Percentiles rank a stretch among this genome's conserved stretches.
Evolutionary conservation across 2,329 filamentous ascomycete species (phyloP).

Genomic region (Fusarium poae): DNA sequence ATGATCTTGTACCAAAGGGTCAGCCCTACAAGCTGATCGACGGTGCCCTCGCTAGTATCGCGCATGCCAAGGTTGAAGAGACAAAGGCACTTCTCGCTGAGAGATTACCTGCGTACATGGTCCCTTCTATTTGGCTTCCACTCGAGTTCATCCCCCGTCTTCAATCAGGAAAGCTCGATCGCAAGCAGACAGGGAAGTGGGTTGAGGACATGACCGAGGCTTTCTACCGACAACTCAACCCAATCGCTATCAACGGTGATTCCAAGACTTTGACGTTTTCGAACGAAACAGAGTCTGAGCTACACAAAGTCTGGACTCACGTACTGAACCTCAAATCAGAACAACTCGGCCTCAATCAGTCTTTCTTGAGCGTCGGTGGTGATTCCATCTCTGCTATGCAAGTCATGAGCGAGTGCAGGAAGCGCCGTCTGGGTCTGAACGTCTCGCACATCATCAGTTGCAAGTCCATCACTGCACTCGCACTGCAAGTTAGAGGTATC

Average conservation of each 20-base stretch:
- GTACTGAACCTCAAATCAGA: slow-evolving; percentile 41
- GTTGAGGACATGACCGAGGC: slow-evolving; percentile 29
- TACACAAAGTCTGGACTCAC: slow-evolving; percentile 34
- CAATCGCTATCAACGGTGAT: neutral
- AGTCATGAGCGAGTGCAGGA: slow-evolving; percentile 54
- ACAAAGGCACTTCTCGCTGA: slow-evolving; percentile 28
- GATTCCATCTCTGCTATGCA: slow-evolving; percentile 60
- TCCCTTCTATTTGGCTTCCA: slow-evolving; percentile 41
- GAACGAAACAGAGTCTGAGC: slow-evolving; percentile 12
- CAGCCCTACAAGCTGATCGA: slow-evolving; percentile 32
- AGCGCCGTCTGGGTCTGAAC: slow-evolving; percentile 44
- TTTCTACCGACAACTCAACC: slow-evolving; percentile 36
- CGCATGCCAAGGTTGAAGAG: slow-evolving; percentile 13
- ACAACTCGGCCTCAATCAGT: slow-evolving; percentile 36
- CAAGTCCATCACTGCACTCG: slow-evolving; percentile 43
- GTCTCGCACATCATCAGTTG: slow-evolving; percentile 50
- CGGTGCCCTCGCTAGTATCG: slow-evolving; percentile 8
- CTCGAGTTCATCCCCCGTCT: slow-evolving; percentile 39
- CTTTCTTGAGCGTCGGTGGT: slow-evolving; percentile 57
- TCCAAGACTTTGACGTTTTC: slow-evolving; percentile 1
- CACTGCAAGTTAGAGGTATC: slow-evolving; percentile 25
- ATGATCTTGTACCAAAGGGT: slow-evolving; percentile 28
- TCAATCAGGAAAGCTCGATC: slow-evolving; percentile 40
- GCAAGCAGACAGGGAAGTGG: slow-evolving; percentile 32
- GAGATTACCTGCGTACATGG: slow-evolving; percentile 40